A percentile compares a stretch with the other conserved stretches of the same genome.
Conservation (phyloP, 371 early-diverging fungal genomes). For the Entomophthora muscae region DNA sequence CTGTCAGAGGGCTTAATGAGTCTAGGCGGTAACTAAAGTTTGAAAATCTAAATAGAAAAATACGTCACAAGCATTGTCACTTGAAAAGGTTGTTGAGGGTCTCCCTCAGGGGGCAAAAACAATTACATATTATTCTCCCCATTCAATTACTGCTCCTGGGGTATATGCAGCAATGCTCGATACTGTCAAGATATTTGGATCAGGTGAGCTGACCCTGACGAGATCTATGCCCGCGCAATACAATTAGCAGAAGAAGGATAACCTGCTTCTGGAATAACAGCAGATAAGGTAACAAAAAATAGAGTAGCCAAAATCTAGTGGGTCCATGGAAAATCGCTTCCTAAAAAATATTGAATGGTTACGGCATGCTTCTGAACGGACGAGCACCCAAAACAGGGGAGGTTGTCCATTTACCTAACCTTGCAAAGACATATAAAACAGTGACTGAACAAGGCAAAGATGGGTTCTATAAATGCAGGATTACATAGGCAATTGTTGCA, state of each 20-base stretch:
- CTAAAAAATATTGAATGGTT: conserved; percentile 25
- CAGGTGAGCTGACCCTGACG: conserved; percentile 32
- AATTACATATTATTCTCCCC: conserved; percentile 26
- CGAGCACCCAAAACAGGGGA: conserved; percentile 44
- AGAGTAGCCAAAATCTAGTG: conserved; percentile 20
- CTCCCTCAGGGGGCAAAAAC: conserved; percentile 16
- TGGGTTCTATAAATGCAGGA: conserved; percentile 58
- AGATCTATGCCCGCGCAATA: conserved; percentile 51
- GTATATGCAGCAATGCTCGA: conserved; percentile 64
- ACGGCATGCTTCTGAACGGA: conserved; percentile 37
- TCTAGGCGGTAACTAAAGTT: conserved; percentile 34
- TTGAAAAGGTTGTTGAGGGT: conserved; percentile 19
- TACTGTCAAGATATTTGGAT: conserved; percentile 50
- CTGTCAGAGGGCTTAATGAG: conserved; percentile 47
- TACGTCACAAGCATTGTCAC: conserved; percentile 40
- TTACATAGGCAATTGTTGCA: conserved; percentile 55
- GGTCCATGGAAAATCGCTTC: conserved; percentile 21
- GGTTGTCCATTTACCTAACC: conserved; percentile 31
- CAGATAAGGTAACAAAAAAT: background rate
- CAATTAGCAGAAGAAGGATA: conserved; percentile 52
- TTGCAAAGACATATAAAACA: conserved; percentile 40
- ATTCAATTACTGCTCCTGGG: conserved; percentile 65
- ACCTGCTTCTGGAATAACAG: conserved; percentile 13
- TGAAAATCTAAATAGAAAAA: background rate
- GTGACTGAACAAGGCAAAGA: conserved; percentile 42